phyloP scores from a whole-genome alignment of 192 early-diverging fungal genomes.

The Coemansia sp. region DNA sequence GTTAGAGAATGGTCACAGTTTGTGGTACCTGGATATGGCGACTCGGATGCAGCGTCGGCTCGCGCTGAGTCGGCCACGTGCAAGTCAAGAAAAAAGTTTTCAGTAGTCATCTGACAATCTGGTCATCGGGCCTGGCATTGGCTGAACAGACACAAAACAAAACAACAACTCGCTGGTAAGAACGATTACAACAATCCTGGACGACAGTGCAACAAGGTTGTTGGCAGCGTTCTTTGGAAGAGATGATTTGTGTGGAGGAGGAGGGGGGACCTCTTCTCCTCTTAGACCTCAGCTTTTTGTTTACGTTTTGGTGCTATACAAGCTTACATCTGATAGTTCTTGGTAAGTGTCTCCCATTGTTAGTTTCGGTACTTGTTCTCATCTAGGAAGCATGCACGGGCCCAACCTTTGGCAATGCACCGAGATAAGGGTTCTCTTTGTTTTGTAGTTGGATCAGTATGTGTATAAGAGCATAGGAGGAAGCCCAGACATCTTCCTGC shows the following conservation, averaged over 20 bases:
- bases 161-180: background rate
- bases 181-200: background rate
- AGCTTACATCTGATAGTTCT: background rate
- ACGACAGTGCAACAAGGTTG: background rate
- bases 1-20: background rate
- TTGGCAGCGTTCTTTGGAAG: background rate
- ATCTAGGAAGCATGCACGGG: background rate
- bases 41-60: background rate
- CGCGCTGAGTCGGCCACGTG: background rate
- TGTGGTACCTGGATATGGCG: background rate
- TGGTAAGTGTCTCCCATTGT: background rate
- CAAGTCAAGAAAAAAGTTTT: background rate
- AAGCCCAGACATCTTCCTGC: background rate
- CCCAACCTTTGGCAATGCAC: background rate
- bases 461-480: background rate
- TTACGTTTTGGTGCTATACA: conserved; percentile 1
- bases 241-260: background rate
- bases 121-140: background rate
- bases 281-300: background rate
- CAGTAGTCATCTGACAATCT: background rate
- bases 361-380: background rate
- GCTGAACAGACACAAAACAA: background rate
- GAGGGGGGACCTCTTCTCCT: background rate
- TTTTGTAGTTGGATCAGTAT: background rate
- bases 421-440: background rate